A percentile compares a stretch with the other conserved stretches of the same genome.
Conservation (phyloP, 2,329 filamentous ascomycete genomes). For the Arthrobotrys iridis region DNA sequence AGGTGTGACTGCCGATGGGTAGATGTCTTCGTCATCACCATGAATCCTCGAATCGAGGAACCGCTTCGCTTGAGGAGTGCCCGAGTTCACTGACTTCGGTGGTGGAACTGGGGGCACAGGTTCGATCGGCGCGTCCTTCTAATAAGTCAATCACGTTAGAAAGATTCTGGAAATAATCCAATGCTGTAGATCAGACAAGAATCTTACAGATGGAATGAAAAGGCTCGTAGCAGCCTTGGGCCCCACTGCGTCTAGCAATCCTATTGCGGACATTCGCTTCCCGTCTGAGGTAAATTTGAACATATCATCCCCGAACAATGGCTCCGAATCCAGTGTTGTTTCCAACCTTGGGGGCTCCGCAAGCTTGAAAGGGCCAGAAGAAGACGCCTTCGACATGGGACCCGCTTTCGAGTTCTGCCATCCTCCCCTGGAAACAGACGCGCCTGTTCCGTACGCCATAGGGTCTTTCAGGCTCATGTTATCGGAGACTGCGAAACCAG, state of each 20-base stretch:
- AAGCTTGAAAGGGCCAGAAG: slow-evolving; percentile 37
- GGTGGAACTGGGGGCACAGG: slow-evolving; percentile 47
- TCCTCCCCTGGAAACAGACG: slow-evolving; percentile 55
- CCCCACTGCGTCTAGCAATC: slow-evolving; percentile 56
- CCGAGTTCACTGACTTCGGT: slow-evolving; percentile 41
- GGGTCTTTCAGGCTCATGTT: slow-evolving; percentile 50
- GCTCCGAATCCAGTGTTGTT: slow-evolving; percentile 58
- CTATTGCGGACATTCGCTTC: slow-evolving; percentile 56
- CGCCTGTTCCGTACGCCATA: slow-evolving; percentile 54
- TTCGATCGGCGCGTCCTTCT: slow-evolving; percentile 50
- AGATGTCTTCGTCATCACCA: slow-evolving; percentile 51
- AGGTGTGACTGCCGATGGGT: slow-evolving; percentile 38
- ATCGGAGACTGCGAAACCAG: slow-evolving; percentile 34
- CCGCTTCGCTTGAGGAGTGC: slow-evolving; percentile 13
- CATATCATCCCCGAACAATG: slow-evolving; percentile 58
- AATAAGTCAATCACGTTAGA: slow-evolving; percentile 52
- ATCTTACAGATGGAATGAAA: slow-evolving; percentile 56
- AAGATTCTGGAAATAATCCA: slow-evolving; percentile 4
- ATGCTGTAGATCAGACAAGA: slow-evolving; percentile 7
- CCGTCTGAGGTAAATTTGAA: slow-evolving; percentile 57
- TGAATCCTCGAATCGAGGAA: slow-evolving; percentile 46
- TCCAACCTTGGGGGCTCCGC: slow-evolving; percentile 57
- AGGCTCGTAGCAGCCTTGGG: slow-evolving; percentile 58
- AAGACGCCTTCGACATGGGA: slow-evolving; percentile 53
- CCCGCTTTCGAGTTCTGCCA: slow-evolving; percentile 57